Percentiles rank a stretch among this genome's conserved stretches.
Conservation (phyloP, 768 basidiomycete species). For the Cystoderma amianthinum region DNA sequence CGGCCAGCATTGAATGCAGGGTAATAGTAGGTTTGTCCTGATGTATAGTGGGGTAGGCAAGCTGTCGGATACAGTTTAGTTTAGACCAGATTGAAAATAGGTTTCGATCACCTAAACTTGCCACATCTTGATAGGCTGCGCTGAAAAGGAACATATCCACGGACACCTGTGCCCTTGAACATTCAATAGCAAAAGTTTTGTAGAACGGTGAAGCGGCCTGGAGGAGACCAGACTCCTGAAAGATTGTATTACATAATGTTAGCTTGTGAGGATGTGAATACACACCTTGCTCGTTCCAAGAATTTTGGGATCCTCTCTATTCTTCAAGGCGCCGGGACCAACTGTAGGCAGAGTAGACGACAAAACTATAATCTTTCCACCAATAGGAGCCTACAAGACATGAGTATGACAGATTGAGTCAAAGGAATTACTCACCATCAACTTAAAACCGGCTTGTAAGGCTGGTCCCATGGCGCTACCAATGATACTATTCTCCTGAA, state of each 20-base stretch:
- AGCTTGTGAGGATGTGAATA: neutral
- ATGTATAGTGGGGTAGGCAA: slow-evolving; percentile 93
- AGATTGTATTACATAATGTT: neutral
- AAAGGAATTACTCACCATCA: slow-evolving; percentile 54
- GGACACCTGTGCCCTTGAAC: slow-evolving; percentile 92
- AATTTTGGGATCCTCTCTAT: slow-evolving; percentile 93
- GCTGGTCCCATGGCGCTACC: slow-evolving; percentile 95
- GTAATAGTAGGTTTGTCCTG: slow-evolving; percentile 97
- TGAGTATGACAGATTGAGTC: neutral
- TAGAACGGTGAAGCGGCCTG: slow-evolving; percentile 95
- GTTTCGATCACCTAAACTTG: slow-evolving; percentile 64
- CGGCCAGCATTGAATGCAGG: slow-evolving; percentile 95
- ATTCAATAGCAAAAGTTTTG: slow-evolving; percentile 98
- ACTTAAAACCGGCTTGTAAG: slow-evolving; percentile 90
- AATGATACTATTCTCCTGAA: slow-evolving; percentile 89
- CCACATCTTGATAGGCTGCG: slow-evolving; percentile 89
- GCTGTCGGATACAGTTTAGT: slow-evolving; percentile 33
- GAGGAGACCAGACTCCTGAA: slow-evolving; percentile 82
- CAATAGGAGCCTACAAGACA: slow-evolving; percentile 67
- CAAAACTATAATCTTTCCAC: slow-evolving; percentile 88
- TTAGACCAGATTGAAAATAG: neutral
- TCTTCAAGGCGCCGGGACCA: slow-evolving; percentile 89
- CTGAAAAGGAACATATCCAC: slow-evolving; percentile 99
- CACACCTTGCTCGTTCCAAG: slow-evolving; percentile 87
- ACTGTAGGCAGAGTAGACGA: slow-evolving; percentile 82